Conservation (phyloP, 371 early-diverging fungal genomes). For the Mucor indicus region DNA sequence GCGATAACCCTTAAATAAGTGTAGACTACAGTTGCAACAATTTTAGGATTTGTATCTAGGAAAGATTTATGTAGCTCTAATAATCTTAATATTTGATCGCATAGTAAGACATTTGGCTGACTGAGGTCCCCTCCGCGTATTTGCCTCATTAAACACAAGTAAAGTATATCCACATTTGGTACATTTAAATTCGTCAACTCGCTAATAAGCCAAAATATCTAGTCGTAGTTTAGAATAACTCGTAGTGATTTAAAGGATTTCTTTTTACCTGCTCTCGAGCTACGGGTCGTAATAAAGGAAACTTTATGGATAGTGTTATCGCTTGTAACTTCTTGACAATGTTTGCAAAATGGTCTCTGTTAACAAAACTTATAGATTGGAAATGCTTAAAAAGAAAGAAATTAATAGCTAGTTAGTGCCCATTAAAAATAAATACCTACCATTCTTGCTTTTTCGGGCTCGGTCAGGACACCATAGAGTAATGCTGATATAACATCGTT, state of each 20-base stretch:
- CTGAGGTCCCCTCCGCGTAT: conserved; percentile 64
- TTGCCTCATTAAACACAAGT: conserved; percentile 56
- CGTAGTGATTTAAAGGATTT: no score
- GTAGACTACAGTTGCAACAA: conserved; percentile 60
- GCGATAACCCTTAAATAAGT: conserved; percentile 57
- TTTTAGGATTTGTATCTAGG: conserved; percentile 46
- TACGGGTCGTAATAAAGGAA: conserved; percentile 38
- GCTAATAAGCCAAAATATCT: conserved; percentile 65
- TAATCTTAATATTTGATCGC: conserved; percentile 51
- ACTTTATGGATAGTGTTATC: conserved; percentile 41
- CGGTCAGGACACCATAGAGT: conserved; percentile 62
- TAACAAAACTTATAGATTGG: conserved; percentile 58
- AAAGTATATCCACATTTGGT: conserved; percentile 54
- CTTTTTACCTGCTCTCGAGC: conserved; percentile 45
- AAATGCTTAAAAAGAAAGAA: conserved; percentile 37
- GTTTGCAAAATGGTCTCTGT: conserved; percentile 61
- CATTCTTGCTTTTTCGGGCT: conserved; percentile 34
- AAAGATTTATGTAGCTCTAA: conserved; percentile 46
- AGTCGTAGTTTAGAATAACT: background rate
- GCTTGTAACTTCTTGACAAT: conserved; percentile 51
- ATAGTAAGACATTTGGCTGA: conserved; percentile 45
- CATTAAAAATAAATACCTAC: conserved; percentile 20
- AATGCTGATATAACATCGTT: conserved; percentile 61
- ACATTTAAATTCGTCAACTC: conserved; percentile 54
- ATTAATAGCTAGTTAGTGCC: background rate